phyloP scores from a whole-genome alignment of 1,139 yeast species.

The Saccharomyces pastorianus region DNA sequence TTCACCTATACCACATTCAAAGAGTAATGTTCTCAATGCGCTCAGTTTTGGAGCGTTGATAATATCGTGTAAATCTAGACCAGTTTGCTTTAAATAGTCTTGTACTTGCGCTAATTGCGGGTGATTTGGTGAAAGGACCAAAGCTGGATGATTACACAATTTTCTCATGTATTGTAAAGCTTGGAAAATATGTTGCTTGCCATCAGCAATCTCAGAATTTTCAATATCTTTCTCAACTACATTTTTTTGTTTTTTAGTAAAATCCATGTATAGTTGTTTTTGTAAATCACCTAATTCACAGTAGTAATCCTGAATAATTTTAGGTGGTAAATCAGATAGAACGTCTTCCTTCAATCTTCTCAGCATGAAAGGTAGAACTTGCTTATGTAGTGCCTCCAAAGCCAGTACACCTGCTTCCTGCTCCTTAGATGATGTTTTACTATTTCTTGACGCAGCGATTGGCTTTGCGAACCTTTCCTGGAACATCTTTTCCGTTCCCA shows the following conservation, averaged over 20 bases:
- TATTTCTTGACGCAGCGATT: conserved; percentile 86
- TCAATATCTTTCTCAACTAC: conserved; percentile 60
- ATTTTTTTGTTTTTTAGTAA: conserved; percentile 78
- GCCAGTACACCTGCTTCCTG: conserved; percentile 98
- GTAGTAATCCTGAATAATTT: conserved; percentile 94
- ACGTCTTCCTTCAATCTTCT: conserved; percentile 96
- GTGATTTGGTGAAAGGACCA: conserved; percentile 77
- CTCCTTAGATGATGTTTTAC: conserved; percentile 85
- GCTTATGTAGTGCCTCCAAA: conserved; percentile 89
- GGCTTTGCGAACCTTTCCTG: conserved; percentile 96
- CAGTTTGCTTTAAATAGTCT: conserved; percentile 49
- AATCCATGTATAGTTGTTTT: conserved; percentile 77
- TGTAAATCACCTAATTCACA: conserved; percentile 92
- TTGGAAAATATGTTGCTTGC: conserved; percentile 91
- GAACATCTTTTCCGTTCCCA: conserved; percentile 90
- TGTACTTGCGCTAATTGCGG: conserved; percentile 70
- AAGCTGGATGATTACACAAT: conserved; percentile 91
- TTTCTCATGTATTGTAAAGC: conserved; percentile 96
- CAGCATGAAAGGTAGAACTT: conserved; percentile 90
- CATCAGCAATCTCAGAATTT: conserved; percentile 37
- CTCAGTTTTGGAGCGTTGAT: conserved; percentile 84
- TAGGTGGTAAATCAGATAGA: conserved; percentile 91
- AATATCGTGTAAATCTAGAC: conserved; percentile 58
- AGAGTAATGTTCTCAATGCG: conserved; percentile 70
- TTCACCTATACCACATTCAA: conserved; percentile 92